Evolutionary conservation across 2,329 filamentous ascomycete species (phyloP).

Genomic region (Penicillium sp.): DNA sequence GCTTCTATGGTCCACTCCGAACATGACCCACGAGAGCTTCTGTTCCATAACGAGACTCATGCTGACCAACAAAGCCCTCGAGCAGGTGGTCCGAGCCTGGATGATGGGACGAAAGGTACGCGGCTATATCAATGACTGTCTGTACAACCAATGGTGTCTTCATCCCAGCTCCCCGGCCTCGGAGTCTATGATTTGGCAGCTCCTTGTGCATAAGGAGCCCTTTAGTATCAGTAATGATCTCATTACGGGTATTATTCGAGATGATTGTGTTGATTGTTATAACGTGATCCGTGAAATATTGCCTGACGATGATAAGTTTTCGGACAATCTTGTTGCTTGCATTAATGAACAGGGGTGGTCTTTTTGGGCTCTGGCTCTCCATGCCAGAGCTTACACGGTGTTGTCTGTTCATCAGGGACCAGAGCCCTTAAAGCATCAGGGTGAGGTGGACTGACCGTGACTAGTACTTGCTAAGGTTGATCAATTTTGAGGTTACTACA

Average conservation of each 20-base stretch:
- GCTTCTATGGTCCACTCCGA: background rate
- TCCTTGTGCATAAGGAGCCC: background rate
- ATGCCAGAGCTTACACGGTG: background rate
- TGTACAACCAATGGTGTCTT: background rate
- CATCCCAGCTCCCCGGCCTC: background rate
- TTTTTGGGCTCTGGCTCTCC: conserved; percentile 10
- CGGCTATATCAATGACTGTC: background rate
- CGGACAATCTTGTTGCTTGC: background rate
- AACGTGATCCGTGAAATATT: conserved; percentile 2
- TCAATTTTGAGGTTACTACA: background rate
- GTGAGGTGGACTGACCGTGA: background rate
- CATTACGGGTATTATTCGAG: conserved; percentile 9
- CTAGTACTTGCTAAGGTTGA: background rate
- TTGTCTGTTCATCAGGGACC: background rate
- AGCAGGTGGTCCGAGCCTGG: background rate
- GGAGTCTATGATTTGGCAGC: background rate
- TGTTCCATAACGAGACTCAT: background rate
- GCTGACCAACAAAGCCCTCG: background rate
- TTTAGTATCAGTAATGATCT: conserved; percentile 1
- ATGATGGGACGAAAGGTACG: background rate
- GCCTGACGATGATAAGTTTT: background rate
- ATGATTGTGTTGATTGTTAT: conserved; percentile 16
- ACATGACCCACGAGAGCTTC: conserved; percentile 9
- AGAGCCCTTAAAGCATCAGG: background rate
- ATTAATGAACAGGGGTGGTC: conserved; percentile 18